Base-by-base conservation (phyloP, 2,329 filamentous ascomycete species). In the Paecilomyces fulvus region DNA sequence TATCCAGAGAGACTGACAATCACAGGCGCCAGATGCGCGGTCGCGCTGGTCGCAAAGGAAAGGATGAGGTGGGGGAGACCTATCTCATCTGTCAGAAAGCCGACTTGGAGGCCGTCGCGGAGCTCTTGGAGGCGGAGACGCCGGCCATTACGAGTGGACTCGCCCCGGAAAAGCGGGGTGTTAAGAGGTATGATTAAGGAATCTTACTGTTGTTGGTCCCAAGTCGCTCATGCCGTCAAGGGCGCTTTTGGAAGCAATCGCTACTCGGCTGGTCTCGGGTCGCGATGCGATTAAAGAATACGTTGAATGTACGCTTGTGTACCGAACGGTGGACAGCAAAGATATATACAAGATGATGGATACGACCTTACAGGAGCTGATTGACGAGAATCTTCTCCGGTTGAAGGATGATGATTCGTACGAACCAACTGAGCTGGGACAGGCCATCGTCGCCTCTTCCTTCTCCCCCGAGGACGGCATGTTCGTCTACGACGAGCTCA, bases 61-160 rank as follows among this genome's bases (percentile, higher is more conserved):
- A 90, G 65, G 87, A 89, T 55, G 86, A 88, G 53, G 75, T 88
- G 51, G 88, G 88, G 1, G 88, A 91, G 72, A 91, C 87, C 1
- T 91, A 88, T 67, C 75, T 91, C 1, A 90, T 88, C 66, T 91
- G 88, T 65, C 81, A 84, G 30, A 81, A 84, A 63, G 71, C 77
- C 9, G 88, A 91, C 62, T 70, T 91, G 12, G 85, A 89, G 64
- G 82, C 82, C 14, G 86, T 90, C 3, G 79, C 87, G 30, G 83
- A 87, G 56, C 74, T 91, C 43, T 82, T 91, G 77, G 82, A 88
- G 64, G 84, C 87, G 1, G 86, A 90, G 55, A 77, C 90, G 61
- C 88, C 88, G 0, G 78, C 80, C 9, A 80, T 91, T 30, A 78
- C 81, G 37, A 91, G 88, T 65, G 88, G 86, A 61, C 73, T 91